Evolutionary conservation across 345 rosid species (phyloP), one percentile per base, ranked within the genome.

Genomic region (Dovyalis caffra): DNA sequence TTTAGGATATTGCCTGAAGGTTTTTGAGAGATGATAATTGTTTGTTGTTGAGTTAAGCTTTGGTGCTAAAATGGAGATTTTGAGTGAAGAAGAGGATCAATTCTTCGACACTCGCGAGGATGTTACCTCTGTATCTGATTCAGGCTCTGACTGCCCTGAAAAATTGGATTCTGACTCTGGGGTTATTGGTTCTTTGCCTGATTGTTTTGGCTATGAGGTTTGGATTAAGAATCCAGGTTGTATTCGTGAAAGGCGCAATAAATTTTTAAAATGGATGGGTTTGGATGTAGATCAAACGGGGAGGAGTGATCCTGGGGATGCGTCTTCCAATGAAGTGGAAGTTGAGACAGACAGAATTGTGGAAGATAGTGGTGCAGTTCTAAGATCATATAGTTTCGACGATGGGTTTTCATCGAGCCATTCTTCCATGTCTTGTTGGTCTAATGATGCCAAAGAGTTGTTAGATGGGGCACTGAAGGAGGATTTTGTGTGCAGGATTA

Each of bases 341-440:
- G 33, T 66, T 34, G 71, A 53, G 32, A 66, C 53, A 26, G 53
- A 56, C 56, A 66, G 77, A 21, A 66, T 74, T 29, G 47, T 37
- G 26, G 71, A 74, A 20, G 25, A 66, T 34, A 56, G 71, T 6
- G 71, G 65, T 53, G 71, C 77, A 0, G 71, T 74, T 53, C 51
- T 66, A 2, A 74, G 83, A 72, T 78, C 81, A 8, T 57, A 62
- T 1, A 56, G 57, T 66, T 74, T 47, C 53, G 82, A 72, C 64
- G 85, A 64, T 38, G 60, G 72, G 62, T 58, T 72, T 26, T 78
- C 74, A 11, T 80, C 85, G 33, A 78, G 86, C n/a, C 85, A 69
- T 51, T 74, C 77, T 66, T 74, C 77, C 10, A 16, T 71, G 56
- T 81, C 85, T 3, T 53, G 74, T 23, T 78, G 65, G 37, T 74